A percentile compares a stretch with the other conserved stretches of the same genome.
phyloP scores from a whole-genome alignment of 2,329 filamentous ascomycete genomes.

The Fusarium virguliforme region DNA sequence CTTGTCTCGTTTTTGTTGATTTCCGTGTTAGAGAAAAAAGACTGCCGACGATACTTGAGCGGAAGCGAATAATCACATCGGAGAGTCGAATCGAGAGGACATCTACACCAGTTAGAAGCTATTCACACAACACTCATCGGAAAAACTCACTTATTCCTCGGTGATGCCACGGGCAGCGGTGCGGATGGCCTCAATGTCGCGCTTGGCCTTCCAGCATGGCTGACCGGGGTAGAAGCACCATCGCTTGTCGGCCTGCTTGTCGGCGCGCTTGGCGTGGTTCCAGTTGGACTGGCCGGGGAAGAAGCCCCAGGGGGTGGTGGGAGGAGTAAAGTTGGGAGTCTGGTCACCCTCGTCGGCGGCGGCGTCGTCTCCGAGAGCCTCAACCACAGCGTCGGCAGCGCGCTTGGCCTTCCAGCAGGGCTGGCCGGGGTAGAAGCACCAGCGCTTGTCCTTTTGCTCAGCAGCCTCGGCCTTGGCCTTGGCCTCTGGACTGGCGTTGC shows the following conservation, averaged over 20 bases:
- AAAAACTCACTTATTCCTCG: conserved; percentile 45
- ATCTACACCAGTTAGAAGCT: conserved; percentile 29
- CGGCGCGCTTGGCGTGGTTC: conserved; percentile 47
- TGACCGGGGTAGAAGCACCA: conserved; percentile 53
- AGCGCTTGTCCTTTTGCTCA: conserved; percentile 43
- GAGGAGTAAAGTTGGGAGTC: conserved; percentile 51
- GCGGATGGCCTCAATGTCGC: conserved; percentile 52
- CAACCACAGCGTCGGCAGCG: conserved; percentile 49
- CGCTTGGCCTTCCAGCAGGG: conserved; percentile 60
- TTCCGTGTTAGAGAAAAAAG: conserved; percentile 2
- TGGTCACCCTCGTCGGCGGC: conserved; percentile 50
- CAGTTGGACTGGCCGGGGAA: conserved; percentile 55
- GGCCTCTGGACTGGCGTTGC: conserved; percentile 23
- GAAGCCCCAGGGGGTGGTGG: conserved; percentile 49
- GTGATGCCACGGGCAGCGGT: conserved; percentile 51
- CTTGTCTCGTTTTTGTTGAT: conserved; percentile 33
- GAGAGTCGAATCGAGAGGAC: conserved; percentile 18
- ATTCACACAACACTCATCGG: background rate
- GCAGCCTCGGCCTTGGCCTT: conserved; percentile 30
- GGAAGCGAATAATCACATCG: conserved; percentile 27
- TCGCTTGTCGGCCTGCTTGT: conserved; percentile 16
- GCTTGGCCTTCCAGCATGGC: conserved; percentile 60
- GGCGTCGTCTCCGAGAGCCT: conserved; percentile 46
- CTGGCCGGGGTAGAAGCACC: conserved; percentile 53
- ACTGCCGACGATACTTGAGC: conserved; percentile 17